Evolutionary conservation across 148 eudicot species (phyloP), one percentile per base, ranked within the genome.

Genomic region (Rhododendron mucronatum): DNA sequence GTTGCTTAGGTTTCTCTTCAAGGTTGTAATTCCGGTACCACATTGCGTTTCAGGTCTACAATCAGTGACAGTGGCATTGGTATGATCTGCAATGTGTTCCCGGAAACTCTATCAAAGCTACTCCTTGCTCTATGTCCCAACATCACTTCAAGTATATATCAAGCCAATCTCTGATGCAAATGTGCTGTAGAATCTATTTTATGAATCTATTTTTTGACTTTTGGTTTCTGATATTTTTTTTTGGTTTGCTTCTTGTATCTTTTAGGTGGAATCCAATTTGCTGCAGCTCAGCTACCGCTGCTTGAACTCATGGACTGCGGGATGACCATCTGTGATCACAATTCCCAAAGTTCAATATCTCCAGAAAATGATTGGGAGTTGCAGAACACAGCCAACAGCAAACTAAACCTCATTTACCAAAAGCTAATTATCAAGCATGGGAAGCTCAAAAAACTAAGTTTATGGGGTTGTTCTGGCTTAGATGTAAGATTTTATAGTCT

Each of bases 391-490:
- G 90, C 92, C 59, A 91, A 89, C 73, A 90, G 90, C 88, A 95
- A 91, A 83, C 80, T 89, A 83, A 95, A 91, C 88, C 91, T 85
- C 83, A 91, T 88, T 16, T 92, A 91, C 82, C 99, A 97, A 89
- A 97, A 97, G 91, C 91, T 97, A 78, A 93, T 97, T 18, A 92
- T 97, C 89, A 97, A 97, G 85, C 99, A 97, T 87, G 92, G 86
- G 78, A 92, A 93, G 69, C 88, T 97, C 85, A 94, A 88, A 91
- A 97, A 93, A 89, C 91, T 97, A 88, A 97, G 99, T 91, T 89
- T 97, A 88, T 97, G 98, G 99, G 99, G 99, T 61, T 97, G 99
- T 85, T 95, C 98, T 83, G 98, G 98, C 88, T 93, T 95, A 88
- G 98, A 97, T 90, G 99, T 97, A 90, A 97, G 98, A 83, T 82